Conservation (phyloP, 2,329 filamentous ascomycete genomes). For the Dactylellina cionopaga region DNA sequence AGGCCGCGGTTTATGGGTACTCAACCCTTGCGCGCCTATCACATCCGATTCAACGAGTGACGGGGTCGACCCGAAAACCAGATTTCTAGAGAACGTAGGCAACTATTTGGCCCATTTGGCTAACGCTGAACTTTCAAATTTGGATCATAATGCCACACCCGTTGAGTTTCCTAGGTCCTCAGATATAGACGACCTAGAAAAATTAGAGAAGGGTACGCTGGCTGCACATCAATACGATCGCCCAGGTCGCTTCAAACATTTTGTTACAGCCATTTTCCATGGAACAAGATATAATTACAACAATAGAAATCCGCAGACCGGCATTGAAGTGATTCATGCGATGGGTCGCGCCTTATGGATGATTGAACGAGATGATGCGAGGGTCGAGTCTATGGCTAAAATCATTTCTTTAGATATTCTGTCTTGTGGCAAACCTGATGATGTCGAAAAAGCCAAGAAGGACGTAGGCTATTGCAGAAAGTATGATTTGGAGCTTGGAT, state of each 20-base stretch:
- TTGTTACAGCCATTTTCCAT: background rate
- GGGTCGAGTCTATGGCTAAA: background rate
- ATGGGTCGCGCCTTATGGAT: slow-evolving; percentile 15
- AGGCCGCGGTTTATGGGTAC: slow-evolving; percentile 22
- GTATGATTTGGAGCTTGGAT: background rate
- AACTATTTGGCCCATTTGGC: slow-evolving; percentile 3
- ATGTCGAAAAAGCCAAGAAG: no score
- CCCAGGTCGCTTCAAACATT: slow-evolving; percentile 24
- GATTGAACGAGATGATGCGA: slow-evolving; percentile 34
- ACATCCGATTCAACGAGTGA: background rate
- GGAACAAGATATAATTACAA: slow-evolving; percentile 22
- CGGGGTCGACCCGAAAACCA: background rate
- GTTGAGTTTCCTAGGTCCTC: slow-evolving; percentile 7
- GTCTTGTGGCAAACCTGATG: no score
- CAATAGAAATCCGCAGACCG: slow-evolving; percentile 34
- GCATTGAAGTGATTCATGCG: slow-evolving; percentile 33
- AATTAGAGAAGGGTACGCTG: background rate
- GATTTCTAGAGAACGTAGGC: slow-evolving; percentile 17
- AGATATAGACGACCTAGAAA: background rate
- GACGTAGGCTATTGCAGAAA: background rate
- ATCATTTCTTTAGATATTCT: no score
- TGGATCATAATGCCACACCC: slow-evolving; percentile 16
- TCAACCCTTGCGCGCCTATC: slow-evolving; percentile 23
- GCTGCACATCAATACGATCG: slow-evolving; percentile 9
- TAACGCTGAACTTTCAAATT: background rate